Percentiles rank a stretch among this genome's conserved stretches.
These are phyloP conservation scores for Microbotryum intermedium DNA, from an alignment of 1,284 basidiomycete species.

Conservation along the genomic window DNA sequence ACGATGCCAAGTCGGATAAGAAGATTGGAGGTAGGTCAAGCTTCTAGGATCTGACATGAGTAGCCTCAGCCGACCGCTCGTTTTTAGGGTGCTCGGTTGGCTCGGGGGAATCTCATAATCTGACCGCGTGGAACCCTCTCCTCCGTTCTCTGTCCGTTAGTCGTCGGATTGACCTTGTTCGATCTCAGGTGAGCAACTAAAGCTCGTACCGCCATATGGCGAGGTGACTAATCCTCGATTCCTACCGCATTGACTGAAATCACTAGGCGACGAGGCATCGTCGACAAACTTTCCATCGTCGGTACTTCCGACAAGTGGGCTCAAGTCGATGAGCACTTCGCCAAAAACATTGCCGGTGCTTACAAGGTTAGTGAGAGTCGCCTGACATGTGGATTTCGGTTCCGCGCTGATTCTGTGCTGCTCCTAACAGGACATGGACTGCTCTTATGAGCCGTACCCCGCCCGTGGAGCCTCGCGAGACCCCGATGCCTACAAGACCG, in stretches of 20 bases:
- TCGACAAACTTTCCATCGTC: constrained; percentile 60
- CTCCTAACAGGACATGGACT: constrained; percentile 2
- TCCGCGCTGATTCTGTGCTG: constrained; percentile 2
- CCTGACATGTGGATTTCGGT: constrained; percentile 50
- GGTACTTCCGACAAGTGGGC: constrained; percentile 82
- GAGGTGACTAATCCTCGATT: not conserved
- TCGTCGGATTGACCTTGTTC: constrained; percentile 80
- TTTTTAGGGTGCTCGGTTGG: too few species aligned
- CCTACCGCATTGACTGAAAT: not conserved
- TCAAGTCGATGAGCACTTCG: constrained; percentile 68
- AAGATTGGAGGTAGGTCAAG: constrained; percentile 49
- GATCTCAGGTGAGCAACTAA: constrained; percentile 48
- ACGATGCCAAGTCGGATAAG: constrained; percentile 87
- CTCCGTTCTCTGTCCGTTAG: constrained; percentile 48
- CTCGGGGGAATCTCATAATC: too few species aligned
- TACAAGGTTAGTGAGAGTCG: constrained; percentile 69
- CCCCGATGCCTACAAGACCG: constrained; percentile 75
- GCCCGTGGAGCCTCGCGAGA: constrained; percentile 55
- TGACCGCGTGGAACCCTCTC: not conserved
- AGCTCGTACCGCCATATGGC: too few species aligned
- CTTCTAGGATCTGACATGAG: not conserved
- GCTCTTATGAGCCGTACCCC: constrained; percentile 69
- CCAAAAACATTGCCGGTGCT: constrained; percentile 68
- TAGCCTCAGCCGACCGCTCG: too few species aligned
- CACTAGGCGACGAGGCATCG: constrained; percentile 66